Conservation (phyloP, 176 grass and related monocot species). For the Zoysia japonica region DNA sequence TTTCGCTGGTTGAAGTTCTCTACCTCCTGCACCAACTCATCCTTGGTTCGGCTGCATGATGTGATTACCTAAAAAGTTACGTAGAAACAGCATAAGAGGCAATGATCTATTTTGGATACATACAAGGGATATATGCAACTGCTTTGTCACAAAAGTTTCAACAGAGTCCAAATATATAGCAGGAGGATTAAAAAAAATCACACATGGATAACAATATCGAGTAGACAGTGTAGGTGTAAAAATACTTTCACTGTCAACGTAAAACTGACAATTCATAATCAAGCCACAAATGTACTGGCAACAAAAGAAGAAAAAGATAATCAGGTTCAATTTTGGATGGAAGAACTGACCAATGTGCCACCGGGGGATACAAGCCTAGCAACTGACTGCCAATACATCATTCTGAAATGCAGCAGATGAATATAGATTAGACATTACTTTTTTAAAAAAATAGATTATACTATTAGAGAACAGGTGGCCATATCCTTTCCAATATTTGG, state of each 20-base stretch:
- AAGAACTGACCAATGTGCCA: conserved; percentile 77
- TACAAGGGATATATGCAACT: background rate
- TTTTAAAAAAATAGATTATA: conserved; percentile 10
- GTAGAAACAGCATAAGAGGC: background rate
- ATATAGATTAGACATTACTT: conserved; percentile 17
- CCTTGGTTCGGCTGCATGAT: conserved; percentile 79
- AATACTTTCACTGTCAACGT: background rate
- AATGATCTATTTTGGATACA: background rate
- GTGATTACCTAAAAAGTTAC: conserved; percentile 68
- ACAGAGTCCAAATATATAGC: background rate
- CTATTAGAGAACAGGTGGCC: background rate
- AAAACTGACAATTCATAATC: background rate
- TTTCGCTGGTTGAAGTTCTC: conserved; percentile 74
- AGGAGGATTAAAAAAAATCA: background rate
- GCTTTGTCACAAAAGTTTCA: conserved; percentile 1
- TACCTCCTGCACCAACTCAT: conserved; percentile 80
- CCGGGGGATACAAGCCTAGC: conserved; percentile 70
- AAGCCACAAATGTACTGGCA: background rate
- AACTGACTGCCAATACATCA: conserved; percentile 96
- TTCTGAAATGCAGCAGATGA: conserved; percentile 52
- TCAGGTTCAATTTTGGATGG: conserved; percentile 16
- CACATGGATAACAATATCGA: background rate
- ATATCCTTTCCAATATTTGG: background rate
- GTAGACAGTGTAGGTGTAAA: background rate
- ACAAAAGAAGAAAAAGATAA: background rate